These are phyloP conservation scores for Pugionium dolabratum DNA, from an alignment of 345 rosid genomes.

Conservation along the genomic window DNA sequence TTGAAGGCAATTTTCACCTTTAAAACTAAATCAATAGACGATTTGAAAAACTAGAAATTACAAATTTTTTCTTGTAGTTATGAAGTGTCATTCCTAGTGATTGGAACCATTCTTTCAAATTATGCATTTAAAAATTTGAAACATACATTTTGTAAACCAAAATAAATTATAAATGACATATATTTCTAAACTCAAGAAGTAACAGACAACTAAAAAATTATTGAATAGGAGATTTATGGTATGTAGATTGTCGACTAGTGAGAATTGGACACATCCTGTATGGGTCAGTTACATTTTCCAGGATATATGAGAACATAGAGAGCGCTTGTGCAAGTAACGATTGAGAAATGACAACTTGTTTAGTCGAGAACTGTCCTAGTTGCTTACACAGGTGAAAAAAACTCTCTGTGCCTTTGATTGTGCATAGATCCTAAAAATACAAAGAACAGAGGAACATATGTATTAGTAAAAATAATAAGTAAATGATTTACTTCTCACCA, in stretches of 20 bases:
- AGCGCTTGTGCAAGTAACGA: constrained; percentile 18
- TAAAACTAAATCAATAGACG: neutral
- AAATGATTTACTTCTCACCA: too few species aligned
- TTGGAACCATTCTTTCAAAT: neutral
- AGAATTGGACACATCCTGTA: constrained; percentile 11
- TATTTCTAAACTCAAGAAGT: neutral
- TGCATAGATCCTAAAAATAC: too few species aligned
- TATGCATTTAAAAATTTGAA: neutral
- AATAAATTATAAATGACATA: neutral
- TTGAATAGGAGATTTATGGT: neutral
- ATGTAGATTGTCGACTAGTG: constrained; percentile 20
- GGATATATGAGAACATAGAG: constrained; percentile 13
- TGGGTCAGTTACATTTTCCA: constrained; percentile 23
- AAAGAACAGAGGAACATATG: too few species aligned
- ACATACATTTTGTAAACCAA: neutral
- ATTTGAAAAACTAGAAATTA: neutral
- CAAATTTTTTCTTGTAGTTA: neutral
- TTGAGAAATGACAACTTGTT: constrained; percentile 17
- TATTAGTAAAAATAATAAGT: too few species aligned
- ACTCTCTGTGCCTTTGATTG: neutral
- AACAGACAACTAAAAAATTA: neutral
- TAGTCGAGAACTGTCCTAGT: too few species aligned
- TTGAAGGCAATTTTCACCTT: constrained; percentile 8
- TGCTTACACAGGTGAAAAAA: too few species aligned
- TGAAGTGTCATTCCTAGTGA: neutral